Conservation (phyloP, 1,284 basidiomycete species). For the Ustilago loliicola region DNA sequence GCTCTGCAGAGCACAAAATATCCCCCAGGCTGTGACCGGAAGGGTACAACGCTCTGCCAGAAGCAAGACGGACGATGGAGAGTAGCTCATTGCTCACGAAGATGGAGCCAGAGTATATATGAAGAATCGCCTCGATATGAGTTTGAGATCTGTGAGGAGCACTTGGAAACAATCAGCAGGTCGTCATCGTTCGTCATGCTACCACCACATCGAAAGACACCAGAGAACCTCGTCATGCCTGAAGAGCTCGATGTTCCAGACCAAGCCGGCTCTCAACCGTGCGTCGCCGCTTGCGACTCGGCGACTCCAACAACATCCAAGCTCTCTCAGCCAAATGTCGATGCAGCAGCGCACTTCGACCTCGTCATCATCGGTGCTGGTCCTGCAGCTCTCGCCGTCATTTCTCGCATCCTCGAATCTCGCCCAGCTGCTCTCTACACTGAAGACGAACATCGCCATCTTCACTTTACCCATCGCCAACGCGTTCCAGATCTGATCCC, state of each 20-base stretch:
- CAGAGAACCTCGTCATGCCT: conserved; percentile 32
- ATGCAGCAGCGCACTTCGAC: conserved; percentile 48
- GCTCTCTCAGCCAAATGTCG: conserved; percentile 16
- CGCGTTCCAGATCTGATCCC: conserved; percentile 19
- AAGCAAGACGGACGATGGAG: background rate
- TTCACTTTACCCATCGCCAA: conserved; percentile 60
- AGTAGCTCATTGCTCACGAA: background rate
- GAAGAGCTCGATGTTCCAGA: conserved; percentile 10
- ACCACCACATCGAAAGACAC: conserved; percentile 38
- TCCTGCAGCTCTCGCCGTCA: conserved; percentile 58
- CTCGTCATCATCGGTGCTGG: conserved; percentile 66
- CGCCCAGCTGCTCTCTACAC: conserved; percentile 66
- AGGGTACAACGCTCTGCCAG: conserved; percentile 14
- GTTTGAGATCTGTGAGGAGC: background rate
- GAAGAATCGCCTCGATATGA: background rate
- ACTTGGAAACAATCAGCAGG: background rate
- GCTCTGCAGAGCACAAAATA: background rate
- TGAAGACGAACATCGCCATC: conserved; percentile 64
- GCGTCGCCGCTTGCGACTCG: conserved; percentile 3
- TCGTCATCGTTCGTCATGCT: conserved; percentile 21
- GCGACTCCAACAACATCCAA: background rate
- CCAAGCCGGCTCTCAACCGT: background rate
- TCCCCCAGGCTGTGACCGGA: conserved; percentile 9
- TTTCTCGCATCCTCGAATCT: conserved; percentile 59
- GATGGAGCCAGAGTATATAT: conserved; percentile 1